Evolutionary conservation across 2,329 filamentous ascomycete genomes (phyloP), one percentile per base, ranked within the genome.

Genomic region (Phaeosphaeriaceae sp.): DNA sequence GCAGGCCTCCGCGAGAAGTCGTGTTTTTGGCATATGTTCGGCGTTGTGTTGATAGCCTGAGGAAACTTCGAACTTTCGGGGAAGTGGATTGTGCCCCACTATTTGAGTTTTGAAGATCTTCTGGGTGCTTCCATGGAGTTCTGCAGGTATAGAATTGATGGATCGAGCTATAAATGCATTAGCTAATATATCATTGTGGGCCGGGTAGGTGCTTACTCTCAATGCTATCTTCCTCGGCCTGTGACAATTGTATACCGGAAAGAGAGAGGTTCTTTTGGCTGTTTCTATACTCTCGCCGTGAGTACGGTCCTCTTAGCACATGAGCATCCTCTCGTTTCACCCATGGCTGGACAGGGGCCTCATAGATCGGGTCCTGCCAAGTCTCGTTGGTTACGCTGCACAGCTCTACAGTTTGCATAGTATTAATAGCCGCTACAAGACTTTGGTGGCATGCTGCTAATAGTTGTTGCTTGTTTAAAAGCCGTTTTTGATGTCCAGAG

Each of bases 71-170:
- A 26, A 17, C 9, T 15, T 16, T 3, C n/a, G n/a, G 17, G 34
- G 34, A 20, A 37, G 18, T 15, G 11, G 23, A 26, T 26, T 26
- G 23, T 11, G 35, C 20, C 20, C 16, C 8, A 37, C 20, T 3
- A 37, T 60, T 45, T 9, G 44, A 37, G 16, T 54, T 17, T 8
- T 44, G 45, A 15, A 64, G 39, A 37, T 67, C 60, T 29, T 57
- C 57, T 15, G 66, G 4, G 54, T 67, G 40, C 66, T 66, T 32
- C 66, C 66, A n/a, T 60, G 61, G 28, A 70, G 56, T 34, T 70
- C 66, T 2, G 52, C 52, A 4, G 57, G 63, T 16, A 35, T n/a
- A 12, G 57, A 56, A 29, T 61, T 58, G 4, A 61, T 21, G 3
- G 61, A 57, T 17, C 28, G 26, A 7, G 48, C 63, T 64, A 11